Percentiles rank a stretch among this genome's conserved stretches.
These are phyloP conservation scores for Solanum hybrid DNA, from an alignment of 305 asterid genomes.

Conservation along the genomic window DNA sequence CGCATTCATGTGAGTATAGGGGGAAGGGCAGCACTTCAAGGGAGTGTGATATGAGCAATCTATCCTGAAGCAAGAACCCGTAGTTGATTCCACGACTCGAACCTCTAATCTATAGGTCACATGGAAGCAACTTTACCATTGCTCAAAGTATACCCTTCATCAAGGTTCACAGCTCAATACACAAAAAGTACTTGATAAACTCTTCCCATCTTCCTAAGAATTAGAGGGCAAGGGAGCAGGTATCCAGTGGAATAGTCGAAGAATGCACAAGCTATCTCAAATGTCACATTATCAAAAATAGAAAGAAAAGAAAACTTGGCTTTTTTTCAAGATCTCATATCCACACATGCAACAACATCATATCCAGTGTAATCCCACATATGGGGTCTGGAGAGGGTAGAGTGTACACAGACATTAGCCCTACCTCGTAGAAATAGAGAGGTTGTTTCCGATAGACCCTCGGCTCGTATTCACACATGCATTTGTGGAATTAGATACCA, in stretches of 20 bases:
- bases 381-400: not conserved
- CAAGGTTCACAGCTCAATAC: not conserved
- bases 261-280: not conserved
- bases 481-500: conserved; percentile 17
- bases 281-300: not conserved
- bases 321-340: conserved; percentile 9
- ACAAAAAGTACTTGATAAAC: not conserved
- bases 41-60: not conserved
- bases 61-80: not conserved
- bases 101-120: not conserved
- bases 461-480: conserved; percentile 23
- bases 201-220: not conserved
- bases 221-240: not conserved
- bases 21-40: not conserved
- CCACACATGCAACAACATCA: conserved; percentile 23
- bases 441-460: not conserved
- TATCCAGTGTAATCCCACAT: not conserved
- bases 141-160: not conserved
- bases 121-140: not conserved
- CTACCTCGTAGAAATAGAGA: not conserved
- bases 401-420: not conserved
- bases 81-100: not conserved
- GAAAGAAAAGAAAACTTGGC: not conserved
- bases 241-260: not conserved
- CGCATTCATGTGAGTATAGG: not conserved